phyloP scores from a whole-genome alignment of 495 filamentous ascomycete species.

The Echria macrotheca region DNA sequence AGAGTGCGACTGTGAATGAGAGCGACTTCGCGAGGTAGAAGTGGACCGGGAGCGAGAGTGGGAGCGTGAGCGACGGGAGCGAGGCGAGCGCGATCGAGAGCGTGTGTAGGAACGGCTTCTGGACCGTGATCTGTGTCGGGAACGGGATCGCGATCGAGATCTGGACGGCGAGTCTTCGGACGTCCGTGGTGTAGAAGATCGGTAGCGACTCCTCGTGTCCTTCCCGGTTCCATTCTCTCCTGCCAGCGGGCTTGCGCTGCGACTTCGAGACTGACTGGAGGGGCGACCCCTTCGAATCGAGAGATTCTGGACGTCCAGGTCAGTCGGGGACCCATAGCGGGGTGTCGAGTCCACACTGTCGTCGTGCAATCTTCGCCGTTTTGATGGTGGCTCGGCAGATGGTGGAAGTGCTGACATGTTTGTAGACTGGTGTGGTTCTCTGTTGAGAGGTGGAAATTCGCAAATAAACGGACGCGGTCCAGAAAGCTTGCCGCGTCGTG shows the following conservation, averaged over 20 bases:
- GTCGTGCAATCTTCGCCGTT: conserved; percentile 51
- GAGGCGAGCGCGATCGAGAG: conserved; percentile 37
- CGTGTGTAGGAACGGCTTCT: conserved; percentile 27
- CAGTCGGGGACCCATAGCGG: conserved; percentile 26
- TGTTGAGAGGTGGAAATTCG: too few species aligned
- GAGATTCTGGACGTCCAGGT: conserved; percentile 24
- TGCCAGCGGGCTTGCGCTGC: conserved; percentile 13
- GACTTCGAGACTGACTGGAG: conserved; percentile 29
- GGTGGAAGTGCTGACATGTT: conserved; percentile 35
- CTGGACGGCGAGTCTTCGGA: conserved; percentile 20
- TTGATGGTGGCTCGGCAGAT: conserved; percentile 38
- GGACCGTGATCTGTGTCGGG: conserved; percentile 22
- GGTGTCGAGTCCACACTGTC: conserved; percentile 35
- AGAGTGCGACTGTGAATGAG: conserved; percentile 20
- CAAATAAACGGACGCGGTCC: too few species aligned
- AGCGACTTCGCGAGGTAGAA: conserved; percentile 17
- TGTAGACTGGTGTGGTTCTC: too few species aligned
- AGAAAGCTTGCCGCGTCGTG: too few species aligned
- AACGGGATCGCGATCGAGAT: conserved; percentile 26
- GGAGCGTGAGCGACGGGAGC: conserved; percentile 32
- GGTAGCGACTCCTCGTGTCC: conserved; percentile 24
- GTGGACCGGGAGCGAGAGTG: conserved; percentile 24
- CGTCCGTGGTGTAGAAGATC: conserved; percentile 25
- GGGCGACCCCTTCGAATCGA: conserved; percentile 36
- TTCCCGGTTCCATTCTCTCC: conserved; percentile 12